Conservation (phyloP, 2,329 filamentous ascomycete species). For the Aureobasidium lini region DNA sequence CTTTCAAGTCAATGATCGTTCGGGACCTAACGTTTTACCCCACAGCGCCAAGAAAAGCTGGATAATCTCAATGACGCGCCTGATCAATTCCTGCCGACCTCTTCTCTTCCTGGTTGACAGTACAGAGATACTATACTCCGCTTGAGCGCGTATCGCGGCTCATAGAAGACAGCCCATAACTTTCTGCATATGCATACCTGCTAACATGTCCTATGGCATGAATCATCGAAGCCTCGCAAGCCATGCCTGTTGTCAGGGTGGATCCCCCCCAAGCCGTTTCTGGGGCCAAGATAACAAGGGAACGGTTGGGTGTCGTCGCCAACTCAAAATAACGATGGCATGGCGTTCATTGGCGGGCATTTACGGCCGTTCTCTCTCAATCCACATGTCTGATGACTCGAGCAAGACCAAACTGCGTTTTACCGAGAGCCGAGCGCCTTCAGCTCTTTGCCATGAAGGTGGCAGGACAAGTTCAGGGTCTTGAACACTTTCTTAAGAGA, state of each 20-base stretch:
- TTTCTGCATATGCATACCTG: neutral
- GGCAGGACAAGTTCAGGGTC: neutral
- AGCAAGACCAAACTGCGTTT: neutral
- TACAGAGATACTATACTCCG: neutral
- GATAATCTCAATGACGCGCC: neutral
- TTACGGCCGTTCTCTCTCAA: constrained; percentile 2
- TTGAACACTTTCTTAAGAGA: neutral
- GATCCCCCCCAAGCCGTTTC: neutral
- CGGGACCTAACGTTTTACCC: neutral
- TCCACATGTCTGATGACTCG: neutral
- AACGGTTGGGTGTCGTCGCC: neutral
- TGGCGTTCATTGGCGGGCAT: constrained; percentile 11
- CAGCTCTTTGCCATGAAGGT: neutral
- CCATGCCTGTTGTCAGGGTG: neutral
- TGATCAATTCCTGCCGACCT: neutral
- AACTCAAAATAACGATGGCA: constrained; percentile 3
- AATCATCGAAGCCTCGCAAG: neutral
- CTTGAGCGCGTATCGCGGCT: neutral
- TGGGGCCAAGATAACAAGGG: constrained; percentile 4
- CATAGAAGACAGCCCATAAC: neutral
- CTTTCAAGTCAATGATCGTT: neutral
- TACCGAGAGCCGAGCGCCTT: constrained; percentile 5
- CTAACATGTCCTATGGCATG: neutral
- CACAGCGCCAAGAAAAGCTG: constrained; percentile 1
- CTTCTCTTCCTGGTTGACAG: neutral